phyloP scores from a whole-genome alignment of 2,329 filamentous ascomycete genomes.

The Endocalyx cinctus region DNA sequence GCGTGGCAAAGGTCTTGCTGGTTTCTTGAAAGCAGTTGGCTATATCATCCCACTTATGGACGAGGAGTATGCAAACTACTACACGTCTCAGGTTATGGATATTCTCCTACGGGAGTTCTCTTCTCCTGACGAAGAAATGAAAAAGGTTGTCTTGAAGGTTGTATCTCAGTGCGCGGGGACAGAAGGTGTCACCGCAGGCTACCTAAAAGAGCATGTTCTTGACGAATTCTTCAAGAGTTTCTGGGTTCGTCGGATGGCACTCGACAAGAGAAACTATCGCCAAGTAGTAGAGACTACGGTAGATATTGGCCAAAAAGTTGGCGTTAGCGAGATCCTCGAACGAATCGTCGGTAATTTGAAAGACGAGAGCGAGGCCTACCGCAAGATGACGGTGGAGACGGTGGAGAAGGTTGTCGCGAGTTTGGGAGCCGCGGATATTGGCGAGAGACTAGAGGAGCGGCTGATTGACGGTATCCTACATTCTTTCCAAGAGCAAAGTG shows the following conservation, averaged over 20 bases:
- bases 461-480: conserved; percentile 93
- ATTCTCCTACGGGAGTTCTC: conserved; percentile 93
- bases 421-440: conserved; percentile 88
- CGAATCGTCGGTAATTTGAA: conserved; percentile 93
- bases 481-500: conserved; percentile 96
- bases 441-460: conserved; percentile 85
- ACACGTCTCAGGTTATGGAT: conserved; percentile 98
- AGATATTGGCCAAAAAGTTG: conserved; percentile 96
- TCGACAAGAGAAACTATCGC: conserved; percentile 96
- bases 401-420: conserved; percentile 94
- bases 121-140: conserved; percentile 98
- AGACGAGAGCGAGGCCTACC: conserved; percentile 95
- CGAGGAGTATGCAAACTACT: conserved; percentile 99
- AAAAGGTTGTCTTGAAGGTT: conserved; percentile 97
- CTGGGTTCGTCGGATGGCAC: conserved; percentile 94
- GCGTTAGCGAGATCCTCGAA: conserved; percentile 90
- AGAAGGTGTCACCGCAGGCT: conserved; percentile 89
- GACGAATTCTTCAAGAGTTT: conserved; percentile 98
- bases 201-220: conserved; percentile 91
- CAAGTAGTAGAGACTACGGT: conserved; percentile 98
- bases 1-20: conserved; percentile 90
- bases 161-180: conserved; percentile 93
- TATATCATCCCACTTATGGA: conserved; percentile 99
- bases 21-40: conserved; percentile 94
- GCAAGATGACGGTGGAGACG: conserved; percentile 98